Evolutionary conservation across 352 stramenopile species (phyloP).

Genomic region (Phytophthora sojae): DNA sequence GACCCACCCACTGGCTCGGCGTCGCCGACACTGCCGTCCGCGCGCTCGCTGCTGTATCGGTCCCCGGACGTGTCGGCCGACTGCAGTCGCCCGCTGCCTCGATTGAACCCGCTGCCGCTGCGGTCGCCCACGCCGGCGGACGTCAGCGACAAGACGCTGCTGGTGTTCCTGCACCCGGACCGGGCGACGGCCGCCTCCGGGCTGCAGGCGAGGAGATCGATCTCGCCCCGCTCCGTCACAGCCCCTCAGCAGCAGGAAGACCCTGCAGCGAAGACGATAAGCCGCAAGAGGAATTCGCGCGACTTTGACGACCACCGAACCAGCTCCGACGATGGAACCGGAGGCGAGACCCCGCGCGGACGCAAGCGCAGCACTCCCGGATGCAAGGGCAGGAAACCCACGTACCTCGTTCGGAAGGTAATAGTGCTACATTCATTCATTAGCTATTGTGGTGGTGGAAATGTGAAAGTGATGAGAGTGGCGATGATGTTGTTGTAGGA

Average conservation of each 20-base stretch:
- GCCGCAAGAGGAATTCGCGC: constrained; percentile 12
- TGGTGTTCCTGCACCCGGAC: constrained; percentile 28
- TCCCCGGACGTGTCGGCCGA: constrained; percentile 19
- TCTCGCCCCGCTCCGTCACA: constrained; percentile 23
- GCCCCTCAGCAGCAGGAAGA: background rate
- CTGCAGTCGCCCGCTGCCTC: constrained; percentile 22
- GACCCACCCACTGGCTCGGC: constrained; percentile 2
- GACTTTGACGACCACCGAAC: constrained; percentile 25
- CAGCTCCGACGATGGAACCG: constrained; percentile 28
- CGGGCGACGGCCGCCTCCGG: background rate
- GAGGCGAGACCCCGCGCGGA: constrained; percentile 3
- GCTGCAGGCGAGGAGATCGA: background rate
- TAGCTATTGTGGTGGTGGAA: background rate
- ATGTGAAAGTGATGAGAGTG: background rate
- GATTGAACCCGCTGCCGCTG: constrained; percentile 22
- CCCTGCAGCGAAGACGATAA: background rate
- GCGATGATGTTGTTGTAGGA: constrained; percentile 24
- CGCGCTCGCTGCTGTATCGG: constrained; percentile 27
- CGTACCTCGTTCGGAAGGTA: constrained; percentile 56
- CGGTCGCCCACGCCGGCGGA: constrained; percentile 9
- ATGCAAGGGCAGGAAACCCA: constrained; percentile 47
- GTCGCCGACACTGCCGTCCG: constrained; percentile 23
- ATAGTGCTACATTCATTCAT: background rate
- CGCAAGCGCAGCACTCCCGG: constrained; percentile 36
- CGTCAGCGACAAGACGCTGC: constrained; percentile 21